Base-by-base conservation (phyloP, 164 flowering plant species). In the Stephania japonica region DNA sequence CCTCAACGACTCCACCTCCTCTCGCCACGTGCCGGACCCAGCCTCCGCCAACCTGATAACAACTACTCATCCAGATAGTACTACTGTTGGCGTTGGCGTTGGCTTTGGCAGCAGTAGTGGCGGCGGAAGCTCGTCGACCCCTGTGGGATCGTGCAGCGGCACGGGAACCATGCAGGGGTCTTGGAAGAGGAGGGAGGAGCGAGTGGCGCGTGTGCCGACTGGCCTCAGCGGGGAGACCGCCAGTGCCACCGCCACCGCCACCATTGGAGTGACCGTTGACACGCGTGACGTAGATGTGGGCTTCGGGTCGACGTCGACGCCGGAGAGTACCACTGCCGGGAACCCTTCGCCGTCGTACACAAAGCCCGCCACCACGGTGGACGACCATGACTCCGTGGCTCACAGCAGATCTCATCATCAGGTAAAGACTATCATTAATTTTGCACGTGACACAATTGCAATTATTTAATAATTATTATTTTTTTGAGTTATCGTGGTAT, bases 361-460 rank as follows among this genome's bases (percentile, higher is more conserved):
- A 3, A 84, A 77, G 42, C 63, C 85, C 3, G 73, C 80, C 3
- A 74, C 80, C n/a, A 73, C 79, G 69, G 72, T 72, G 53, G 91
- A 92, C 23, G 92, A 59, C 21, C 64, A 85, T 59, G 92, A 88
- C 76, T 88, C 90, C 1, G 87, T 84, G 73, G 83, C 82, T 73
- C 93, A 84, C 72, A 83, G 89, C 67, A 76, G 83, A 72, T 75
- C 86, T 32, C 38, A 32, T 32, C 38, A 32, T 7, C 81, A 79
- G 90, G 89, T 42, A 79, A 74, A 5, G n/a, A n/a, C 9, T 47
- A 26, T 47, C 23, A 8, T 42, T 32, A 32, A 32, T 69, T 73
- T 10, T 43, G 6, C 64, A 59, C 64, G 64, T n/a, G 64, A 25
- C 63, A 25, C 63, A 9, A 4, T 16, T 16, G 47, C 11, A 10